Base-by-base conservation (phyloP, 257 asterid species). In the Ilex asprella region DNA sequence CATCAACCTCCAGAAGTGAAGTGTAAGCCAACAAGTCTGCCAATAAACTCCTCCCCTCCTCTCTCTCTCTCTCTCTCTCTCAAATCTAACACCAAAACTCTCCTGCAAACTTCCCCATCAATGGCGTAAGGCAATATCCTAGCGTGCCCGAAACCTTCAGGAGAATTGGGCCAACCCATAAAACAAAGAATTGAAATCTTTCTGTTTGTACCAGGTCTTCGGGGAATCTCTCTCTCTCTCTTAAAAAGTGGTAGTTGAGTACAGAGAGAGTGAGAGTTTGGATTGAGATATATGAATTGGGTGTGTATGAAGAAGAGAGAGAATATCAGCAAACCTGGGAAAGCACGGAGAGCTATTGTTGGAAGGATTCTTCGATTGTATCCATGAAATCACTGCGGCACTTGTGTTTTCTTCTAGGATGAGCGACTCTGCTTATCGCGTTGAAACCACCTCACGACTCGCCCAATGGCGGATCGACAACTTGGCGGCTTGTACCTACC, bases 391-490 rank as follows among this genome's bases (percentile, higher is more conserved):
- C 81, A 79, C 90, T 10, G 66, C 85, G 61, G 97, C 96, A 12
- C 76, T 92, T 41, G 84, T 61, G 16, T 83, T 14, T 21, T 8
- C 74, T 80, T 16, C 80, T 41, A 89, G 85, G 86, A 93, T 89
- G 97, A 93, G 73, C 39, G 97, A 89, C 35, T 89, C 95, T 46
- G 94, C 94, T 16, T 87, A 93, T 75, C 81, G 89, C 49, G 97
- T 93, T 39, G 90, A 87, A 46, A 89, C 99, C 64, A 89, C 97
- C 49, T 77, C 95, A 52, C 97, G 97, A 55, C 93, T 90, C 39
- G 97, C 96, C 32, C 97, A 90, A 70, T 90, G 97, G 96, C 77
- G 97, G 79, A 83, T 90, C 76, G 90, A 87, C 31, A 80, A 71
- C 31, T 67, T 83, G 65, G 78, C 87, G 56, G 74, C 95, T 16